Base-by-base conservation (phyloP, 139 green algal species). In the Asterochloris sp. region DNA sequence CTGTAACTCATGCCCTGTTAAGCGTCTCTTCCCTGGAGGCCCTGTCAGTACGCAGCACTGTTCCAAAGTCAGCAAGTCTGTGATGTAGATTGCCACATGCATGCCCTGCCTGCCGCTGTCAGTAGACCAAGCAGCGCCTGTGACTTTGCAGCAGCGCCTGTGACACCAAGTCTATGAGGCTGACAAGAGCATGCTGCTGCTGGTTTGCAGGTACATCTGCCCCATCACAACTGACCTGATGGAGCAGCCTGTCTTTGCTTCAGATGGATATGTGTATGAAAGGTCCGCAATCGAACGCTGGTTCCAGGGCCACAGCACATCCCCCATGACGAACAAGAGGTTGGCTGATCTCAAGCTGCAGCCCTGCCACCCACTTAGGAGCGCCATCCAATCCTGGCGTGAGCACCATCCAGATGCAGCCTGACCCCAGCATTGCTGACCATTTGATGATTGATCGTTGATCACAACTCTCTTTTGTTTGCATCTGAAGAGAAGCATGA, bases 181-280 rank as follows among this genome's bases (percentile, higher is more conserved):
- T 71, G 21, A 26, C 21, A 71, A 71, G 17, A 71, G 17, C 66
- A 26, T 71, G 66, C 19, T 24, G 17, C 8, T 66, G 21, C 85
- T 89, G 73, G 4, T 54, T 54, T 54, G 38, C 38, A 54, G 38
- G 38, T 54, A 54, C 38, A 54, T 54, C 38, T 54, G 38, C 38
- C 38, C 38, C 38, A 54, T 54, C 38, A 54, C 38, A 54, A 54
- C 38, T 54, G 86, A 86, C 16, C 28, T 95, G 0, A 96, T 97
- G 90, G 16, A 83, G 6, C 86, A 96, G 27, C 93, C 93, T 9
- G 89, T 96, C 24, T 78, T 95, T 1, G 90, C 91, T 13, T 88
- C 89, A 12, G 91, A 95, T 63, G 92, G 94, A 12, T 85, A 91
- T 75, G 95, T 91, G 15, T 96, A 97, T 84, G 94, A 97, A 81